Conservation (phyloP, 495 filamentous ascomycete genomes). For the Aspergillus mulundensis region DNA sequence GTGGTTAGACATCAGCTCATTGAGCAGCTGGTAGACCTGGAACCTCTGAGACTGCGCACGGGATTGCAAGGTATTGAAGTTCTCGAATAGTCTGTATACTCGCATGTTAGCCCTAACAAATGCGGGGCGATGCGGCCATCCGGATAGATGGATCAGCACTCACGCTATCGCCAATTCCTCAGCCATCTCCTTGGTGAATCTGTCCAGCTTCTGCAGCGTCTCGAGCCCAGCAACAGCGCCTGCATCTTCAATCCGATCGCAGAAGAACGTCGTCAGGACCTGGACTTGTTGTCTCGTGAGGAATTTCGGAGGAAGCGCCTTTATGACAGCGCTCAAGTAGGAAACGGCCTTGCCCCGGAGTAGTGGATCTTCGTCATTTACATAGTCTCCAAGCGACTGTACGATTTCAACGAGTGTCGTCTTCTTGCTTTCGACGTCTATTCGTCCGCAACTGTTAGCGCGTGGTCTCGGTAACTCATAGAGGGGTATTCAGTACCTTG, state of each 20-base stretch:
- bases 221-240: conserved; percentile 48
- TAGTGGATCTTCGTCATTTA: conserved; percentile 65
- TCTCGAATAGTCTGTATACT: conserved; percentile 41
- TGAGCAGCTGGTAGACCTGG: conserved; percentile 59
- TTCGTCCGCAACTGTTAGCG: conserved; percentile 15
- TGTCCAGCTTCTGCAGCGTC: conserved; percentile 43
- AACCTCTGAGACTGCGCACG: conserved; percentile 61
- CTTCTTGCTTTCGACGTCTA: conserved; percentile 59
- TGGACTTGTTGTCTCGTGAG: conserved; percentile 65
- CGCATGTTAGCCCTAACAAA: background rate
- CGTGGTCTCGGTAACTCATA: conserved; percentile 1
- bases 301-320: conserved; percentile 50
- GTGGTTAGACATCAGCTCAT: conserved; percentile 61
- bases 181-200: conserved; percentile 48
- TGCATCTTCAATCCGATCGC: conserved; percentile 60
- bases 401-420: conserved; percentile 63
- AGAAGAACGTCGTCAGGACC: conserved; percentile 56
- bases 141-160: conserved; percentile 23
- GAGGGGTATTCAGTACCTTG: conserved; percentile 38
- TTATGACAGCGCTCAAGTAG: conserved; percentile 64
- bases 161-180: conserved; percentile 47
- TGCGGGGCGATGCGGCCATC: background rate
- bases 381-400: conserved; percentile 63
- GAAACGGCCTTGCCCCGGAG: conserved; percentile 62
- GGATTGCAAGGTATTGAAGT: conserved; percentile 56